These are phyloP conservation scores for Solidago caesia DNA, from an alignment of 129 eudicot species.

Conservation along the genomic window DNA sequence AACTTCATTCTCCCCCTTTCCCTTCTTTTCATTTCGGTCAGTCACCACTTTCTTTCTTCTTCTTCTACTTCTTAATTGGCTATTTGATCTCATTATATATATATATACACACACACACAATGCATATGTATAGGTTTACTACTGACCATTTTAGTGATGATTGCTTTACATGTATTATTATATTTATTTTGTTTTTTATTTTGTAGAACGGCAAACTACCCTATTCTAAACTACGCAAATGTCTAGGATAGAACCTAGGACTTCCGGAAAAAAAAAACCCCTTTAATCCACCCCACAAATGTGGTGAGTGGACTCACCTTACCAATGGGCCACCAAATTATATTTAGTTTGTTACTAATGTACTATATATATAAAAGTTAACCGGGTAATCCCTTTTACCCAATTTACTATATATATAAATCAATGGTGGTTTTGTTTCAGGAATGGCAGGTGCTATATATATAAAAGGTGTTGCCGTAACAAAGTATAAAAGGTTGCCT, in stretches of 20 bases:
- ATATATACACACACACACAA: too few relatives aligned
- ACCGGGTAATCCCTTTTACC: too few relatives aligned
- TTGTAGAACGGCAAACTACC: too few relatives aligned
- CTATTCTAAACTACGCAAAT: too few relatives aligned
- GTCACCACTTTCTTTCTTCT: neutral
- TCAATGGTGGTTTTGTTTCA: conserved; percentile 31
- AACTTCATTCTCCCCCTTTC: conserved; percentile 91
- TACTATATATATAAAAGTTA: neutral
- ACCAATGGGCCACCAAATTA: too few relatives aligned
- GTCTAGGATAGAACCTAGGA: too few relatives aligned
- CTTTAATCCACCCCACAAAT: too few relatives aligned
- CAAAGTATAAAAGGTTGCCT: conserved; percentile 73
- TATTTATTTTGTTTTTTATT: too few relatives aligned
- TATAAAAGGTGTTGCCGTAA: conserved; percentile 88
- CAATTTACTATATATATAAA: neutral
- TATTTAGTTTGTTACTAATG: too few relatives aligned
- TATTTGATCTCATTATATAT: neutral
- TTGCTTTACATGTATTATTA: too few relatives aligned
- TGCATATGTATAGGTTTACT: neutral
- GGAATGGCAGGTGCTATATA: conserved; percentile 98
- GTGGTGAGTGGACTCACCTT: too few relatives aligned
- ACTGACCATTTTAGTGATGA: neutral
- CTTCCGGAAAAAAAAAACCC: too few relatives aligned
- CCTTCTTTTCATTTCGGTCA: conserved; percentile 91
- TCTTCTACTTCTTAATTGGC: neutral